phyloP scores from a whole-genome alignment of 169 alveolate genomes.

The Toxoplasma gondii region DNA sequence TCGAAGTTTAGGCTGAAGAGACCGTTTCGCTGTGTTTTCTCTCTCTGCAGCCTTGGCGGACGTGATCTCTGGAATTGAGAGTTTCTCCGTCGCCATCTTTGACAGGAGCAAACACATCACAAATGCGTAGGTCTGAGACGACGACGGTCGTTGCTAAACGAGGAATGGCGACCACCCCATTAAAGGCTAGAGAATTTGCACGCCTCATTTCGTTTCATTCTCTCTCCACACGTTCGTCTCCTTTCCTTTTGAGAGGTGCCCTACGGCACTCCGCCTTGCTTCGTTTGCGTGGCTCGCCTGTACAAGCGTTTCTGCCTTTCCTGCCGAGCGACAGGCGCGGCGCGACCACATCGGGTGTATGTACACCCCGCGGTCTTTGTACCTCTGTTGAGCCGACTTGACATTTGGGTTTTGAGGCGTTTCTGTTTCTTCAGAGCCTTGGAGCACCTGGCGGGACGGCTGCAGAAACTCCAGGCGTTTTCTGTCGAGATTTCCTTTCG shows the following conservation, averaged over 20 bases:
- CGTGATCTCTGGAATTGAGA: background rate
- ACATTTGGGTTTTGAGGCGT: no score
- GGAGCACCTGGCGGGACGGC: background rate
- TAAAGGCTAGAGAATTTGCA: no score
- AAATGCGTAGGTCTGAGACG: background rate
- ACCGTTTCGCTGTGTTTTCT: background rate
- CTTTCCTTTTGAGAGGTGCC: background rate
- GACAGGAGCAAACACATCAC: background rate
- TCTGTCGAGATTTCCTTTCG: conserved; percentile 15
- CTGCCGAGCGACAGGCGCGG: no score
- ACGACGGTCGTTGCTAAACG: no score
- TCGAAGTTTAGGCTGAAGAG: no score
- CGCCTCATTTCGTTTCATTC: background rate
- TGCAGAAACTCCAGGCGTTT: background rate
- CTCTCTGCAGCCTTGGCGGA: background rate
- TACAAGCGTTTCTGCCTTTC: no score
- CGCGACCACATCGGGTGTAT: no score
- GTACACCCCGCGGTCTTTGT: no score
- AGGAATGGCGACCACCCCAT: no score
- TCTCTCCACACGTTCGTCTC: background rate
- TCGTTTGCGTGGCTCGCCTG: no score
- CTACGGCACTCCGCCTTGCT: no score
- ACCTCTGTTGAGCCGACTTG: no score
- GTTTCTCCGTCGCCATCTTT: background rate
- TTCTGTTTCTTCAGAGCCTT: background rate